A percentile compares a stretch with the other conserved stretches of the same genome.
These are phyloP conservation scores for Termitomyces sp. DNA, from an alignment of 768 basidiomycete species.

Conservation along the genomic window DNA sequence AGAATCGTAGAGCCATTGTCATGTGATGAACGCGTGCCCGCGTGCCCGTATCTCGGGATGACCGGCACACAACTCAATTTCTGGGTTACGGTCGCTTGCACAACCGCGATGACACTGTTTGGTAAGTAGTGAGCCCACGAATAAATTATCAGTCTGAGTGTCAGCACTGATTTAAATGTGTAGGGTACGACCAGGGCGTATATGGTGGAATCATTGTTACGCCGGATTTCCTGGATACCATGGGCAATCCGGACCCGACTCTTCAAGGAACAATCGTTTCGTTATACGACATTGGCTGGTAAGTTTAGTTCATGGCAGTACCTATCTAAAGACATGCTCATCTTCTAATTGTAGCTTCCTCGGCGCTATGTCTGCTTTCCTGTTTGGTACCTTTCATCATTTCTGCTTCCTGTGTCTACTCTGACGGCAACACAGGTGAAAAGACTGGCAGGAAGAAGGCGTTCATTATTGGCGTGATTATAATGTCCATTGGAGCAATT, in stretches of 20 bases:
- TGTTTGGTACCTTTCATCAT: slow-evolving; percentile 25
- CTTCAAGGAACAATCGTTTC: slow-evolving; percentile 49
- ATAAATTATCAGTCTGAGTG: too few species aligned
- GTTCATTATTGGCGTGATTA: slow-evolving; percentile 43
- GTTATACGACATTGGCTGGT: slow-evolving; percentile 51
- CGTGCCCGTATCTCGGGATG: slow-evolving; percentile 40
- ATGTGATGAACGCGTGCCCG: too few species aligned
- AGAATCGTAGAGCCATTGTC: too few species aligned
- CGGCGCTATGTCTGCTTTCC: slow-evolving; percentile 42
- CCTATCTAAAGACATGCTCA: background rate
- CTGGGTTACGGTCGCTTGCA: slow-evolving; percentile 49
- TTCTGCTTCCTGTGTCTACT: background rate
- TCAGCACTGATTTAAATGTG: background rate
- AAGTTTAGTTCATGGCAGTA: slow-evolving; percentile 3
- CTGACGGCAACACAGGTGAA: slow-evolving; percentile 26
- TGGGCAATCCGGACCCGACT: slow-evolving; percentile 42
- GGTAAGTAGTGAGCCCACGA: slow-evolving; percentile 30
- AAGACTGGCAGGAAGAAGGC: slow-evolving; percentile 42
- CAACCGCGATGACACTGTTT: slow-evolving; percentile 49
- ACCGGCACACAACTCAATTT: slow-evolving; percentile 40
- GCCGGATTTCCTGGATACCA: slow-evolving; percentile 39
- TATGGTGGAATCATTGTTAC: slow-evolving; percentile 52
- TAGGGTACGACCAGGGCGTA: slow-evolving; percentile 52
- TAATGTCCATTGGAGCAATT: slow-evolving; percentile 53
- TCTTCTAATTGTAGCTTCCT: slow-evolving; percentile 29